Conservation (phyloP, 257 asterid genomes). For the Scutellaria minor region DNA sequence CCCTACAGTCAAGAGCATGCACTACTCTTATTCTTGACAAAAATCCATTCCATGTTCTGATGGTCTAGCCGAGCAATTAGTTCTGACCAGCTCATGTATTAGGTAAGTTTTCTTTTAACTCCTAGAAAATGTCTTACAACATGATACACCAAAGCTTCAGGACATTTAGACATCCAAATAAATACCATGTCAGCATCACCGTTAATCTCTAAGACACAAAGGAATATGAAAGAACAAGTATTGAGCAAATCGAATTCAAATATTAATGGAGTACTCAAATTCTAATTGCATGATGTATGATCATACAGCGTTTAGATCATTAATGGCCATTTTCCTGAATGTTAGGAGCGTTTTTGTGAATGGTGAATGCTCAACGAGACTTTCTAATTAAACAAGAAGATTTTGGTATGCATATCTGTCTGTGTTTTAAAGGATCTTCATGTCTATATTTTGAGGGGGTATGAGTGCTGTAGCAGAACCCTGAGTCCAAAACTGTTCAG, state of each 20-base stretch:
- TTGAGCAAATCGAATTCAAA: constrained; percentile 4
- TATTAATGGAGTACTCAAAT: background rate
- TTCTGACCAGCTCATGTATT: background rate
- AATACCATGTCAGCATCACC: background rate
- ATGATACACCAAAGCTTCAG: background rate
- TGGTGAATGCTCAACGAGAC: background rate
- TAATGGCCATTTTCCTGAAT: background rate
- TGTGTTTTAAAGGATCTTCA: constrained; percentile 18
- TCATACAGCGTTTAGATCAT: background rate
- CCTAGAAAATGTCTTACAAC: background rate
- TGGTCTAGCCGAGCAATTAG: background rate
- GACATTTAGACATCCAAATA: background rate
- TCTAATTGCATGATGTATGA: background rate
- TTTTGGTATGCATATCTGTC: background rate
- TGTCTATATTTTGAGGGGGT: background rate
- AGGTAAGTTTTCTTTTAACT: background rate
- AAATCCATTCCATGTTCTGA: background rate
- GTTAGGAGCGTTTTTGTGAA: background rate
- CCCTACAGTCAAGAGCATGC: constrained; percentile 6
- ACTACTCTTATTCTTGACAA: background rate
- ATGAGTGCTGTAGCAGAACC: constrained; percentile 2
- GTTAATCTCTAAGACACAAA: background rate
- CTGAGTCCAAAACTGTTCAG: constrained; percentile 11
- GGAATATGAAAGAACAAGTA: background rate
- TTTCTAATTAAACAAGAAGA: background rate